phyloP scores from a whole-genome alignment of 352 stramenopile genomes.

The Thraustotheca clavata region DNA sequence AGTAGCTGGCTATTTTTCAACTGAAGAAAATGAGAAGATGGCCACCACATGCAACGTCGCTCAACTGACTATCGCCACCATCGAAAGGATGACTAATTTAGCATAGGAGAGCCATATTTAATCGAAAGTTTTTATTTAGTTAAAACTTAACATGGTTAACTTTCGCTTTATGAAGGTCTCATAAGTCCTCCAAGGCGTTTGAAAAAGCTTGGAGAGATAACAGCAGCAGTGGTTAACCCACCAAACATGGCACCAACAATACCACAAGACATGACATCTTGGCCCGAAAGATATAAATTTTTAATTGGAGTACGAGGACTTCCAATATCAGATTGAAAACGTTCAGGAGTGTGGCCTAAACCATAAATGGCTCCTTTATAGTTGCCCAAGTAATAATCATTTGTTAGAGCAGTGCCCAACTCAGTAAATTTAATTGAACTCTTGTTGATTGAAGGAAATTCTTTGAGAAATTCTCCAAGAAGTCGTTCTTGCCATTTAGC shows the following conservation, averaged over 20 bases:
- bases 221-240: not conserved
- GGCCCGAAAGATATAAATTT: conserved; percentile 17
- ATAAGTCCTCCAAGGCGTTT: not conserved
- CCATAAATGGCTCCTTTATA: conserved; percentile 32
- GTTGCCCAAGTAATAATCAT: conserved; percentile 35
- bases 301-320: conserved; percentile 15
- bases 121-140: too few relatives aligned
- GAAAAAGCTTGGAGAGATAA: not conserved
- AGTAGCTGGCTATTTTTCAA: not conserved
- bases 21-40: not conserved
- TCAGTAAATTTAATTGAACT: conserved; percentile 26
- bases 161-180: not conserved
- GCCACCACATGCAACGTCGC: not conserved
- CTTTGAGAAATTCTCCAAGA: conserved; percentile 27
- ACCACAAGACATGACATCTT: conserved; percentile 15
- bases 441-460: conserved; percentile 27
- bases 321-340: conserved; percentile 1
- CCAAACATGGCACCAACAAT: conserved; percentile 10
- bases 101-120: too few relatives aligned
- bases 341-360: conserved; percentile 24
- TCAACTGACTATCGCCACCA: not conserved
- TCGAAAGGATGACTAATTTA: not conserved
- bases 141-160: too few relatives aligned
- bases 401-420: conserved; percentile 32
- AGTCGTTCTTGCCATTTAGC: conserved; percentile 23